Conservation (phyloP, 2,329 filamentous ascomycete genomes). For the Tolypocladium pustulatum region DNA sequence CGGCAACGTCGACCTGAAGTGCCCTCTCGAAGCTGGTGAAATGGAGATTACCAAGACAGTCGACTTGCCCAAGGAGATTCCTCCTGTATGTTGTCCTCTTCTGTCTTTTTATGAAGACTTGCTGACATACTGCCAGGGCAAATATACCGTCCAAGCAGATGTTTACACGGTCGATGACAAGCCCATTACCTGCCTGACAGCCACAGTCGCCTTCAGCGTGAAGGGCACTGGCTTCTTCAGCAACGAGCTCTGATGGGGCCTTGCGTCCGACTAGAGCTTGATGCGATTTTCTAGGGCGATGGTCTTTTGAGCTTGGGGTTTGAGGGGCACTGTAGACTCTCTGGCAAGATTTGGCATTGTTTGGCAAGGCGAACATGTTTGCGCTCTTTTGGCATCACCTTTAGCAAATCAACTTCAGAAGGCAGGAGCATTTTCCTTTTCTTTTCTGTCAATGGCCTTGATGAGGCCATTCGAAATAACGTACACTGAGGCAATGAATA, state of each 20-base stretch:
- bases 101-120: background rate
- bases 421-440: background rate
- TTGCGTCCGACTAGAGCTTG: background rate
- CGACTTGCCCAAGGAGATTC: slow-evolving; percentile 75
- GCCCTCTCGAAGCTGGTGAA: slow-evolving; percentile 74
- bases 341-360: background rate
- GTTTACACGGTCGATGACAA: slow-evolving; percentile 64
- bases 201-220: slow-evolving; percentile 51
- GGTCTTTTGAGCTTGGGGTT: background rate
- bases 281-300: background rate
- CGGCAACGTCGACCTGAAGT: slow-evolving; percentile 76
- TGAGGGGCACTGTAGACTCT: background rate
- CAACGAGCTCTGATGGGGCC: slow-evolving; percentile 27
- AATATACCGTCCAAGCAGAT: slow-evolving; percentile 80
- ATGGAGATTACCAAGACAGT: slow-evolving; percentile 70
- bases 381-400: background rate
- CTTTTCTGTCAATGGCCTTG: background rate
- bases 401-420: background rate
- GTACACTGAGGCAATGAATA: background rate
- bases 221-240: slow-evolving; percentile 26
- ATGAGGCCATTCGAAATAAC: background rate
- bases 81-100: slow-evolving; percentile 54
- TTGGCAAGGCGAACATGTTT: background rate
- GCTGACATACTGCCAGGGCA: slow-evolving; percentile 49
- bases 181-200: slow-evolving; percentile 79